Evolutionary conservation across 1,284 basidiomycete genomes (phyloP).

Genomic region (Ustilago shanxiensis): DNA sequence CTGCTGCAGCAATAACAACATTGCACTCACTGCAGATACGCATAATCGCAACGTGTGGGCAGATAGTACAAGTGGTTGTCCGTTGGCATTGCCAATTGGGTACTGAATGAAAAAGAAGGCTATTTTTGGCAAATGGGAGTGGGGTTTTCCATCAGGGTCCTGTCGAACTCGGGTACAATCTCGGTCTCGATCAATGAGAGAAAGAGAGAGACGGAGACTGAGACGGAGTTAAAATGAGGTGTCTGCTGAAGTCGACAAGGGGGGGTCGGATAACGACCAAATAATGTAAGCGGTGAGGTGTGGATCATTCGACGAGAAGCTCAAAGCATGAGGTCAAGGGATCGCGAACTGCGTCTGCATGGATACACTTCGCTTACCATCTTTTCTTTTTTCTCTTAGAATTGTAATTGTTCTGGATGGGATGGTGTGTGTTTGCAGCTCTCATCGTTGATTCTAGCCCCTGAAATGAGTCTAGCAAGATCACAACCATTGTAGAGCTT

Average conservation of each 20-base stretch:
- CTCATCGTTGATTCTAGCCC: neutral
- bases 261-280: neutral
- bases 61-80: neutral
- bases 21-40: no score
- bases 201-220: no score
- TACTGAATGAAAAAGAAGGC: neutral
- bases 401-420: no score
- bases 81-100: neutral
- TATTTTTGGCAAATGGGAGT: no score
- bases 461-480: neutral
- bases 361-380: neutral
- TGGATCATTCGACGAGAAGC: conserved; percentile 3
- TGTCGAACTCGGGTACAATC: conserved; percentile 4
- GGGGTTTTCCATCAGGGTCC: neutral
- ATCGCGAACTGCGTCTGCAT: conserved; percentile 11
- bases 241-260: neutral
- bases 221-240: conserved; percentile 6
- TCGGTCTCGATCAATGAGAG: neutral
- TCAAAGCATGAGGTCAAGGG: conserved; percentile 4
- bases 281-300: conserved; percentile 2
- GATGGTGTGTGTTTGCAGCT: no score
- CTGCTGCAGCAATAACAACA: no score
- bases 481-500: no score
- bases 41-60: no score
- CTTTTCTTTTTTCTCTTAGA: no score